These are phyloP conservation scores for Rosa persica DNA, from an alignment of 306 rosid species.

Conservation along the genomic window DNA sequence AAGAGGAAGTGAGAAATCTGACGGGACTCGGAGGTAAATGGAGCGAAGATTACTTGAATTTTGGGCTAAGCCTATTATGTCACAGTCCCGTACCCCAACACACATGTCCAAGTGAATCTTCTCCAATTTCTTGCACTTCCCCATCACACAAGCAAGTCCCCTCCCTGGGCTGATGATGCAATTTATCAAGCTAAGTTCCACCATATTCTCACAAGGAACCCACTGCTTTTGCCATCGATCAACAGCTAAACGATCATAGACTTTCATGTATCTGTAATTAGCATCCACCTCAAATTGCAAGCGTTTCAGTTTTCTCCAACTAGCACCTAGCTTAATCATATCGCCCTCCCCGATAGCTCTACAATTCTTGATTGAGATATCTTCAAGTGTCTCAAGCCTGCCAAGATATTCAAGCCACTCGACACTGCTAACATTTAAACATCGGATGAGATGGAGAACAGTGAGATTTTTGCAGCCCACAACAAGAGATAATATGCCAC, in stretches of 20 bases:
- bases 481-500: conserved; percentile 78
- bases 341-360: conserved; percentile 52
- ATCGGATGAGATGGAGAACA: conserved; percentile 74
- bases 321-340: conserved; percentile 56
- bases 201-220: conserved; percentile 68
- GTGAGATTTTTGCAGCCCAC: conserved; percentile 76
- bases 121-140: conserved; percentile 76
- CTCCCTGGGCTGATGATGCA: conserved; percentile 92
- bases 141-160: conserved; percentile 85
- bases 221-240: conserved; percentile 85
- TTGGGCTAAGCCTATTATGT: conserved; percentile 64
- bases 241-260: conserved; percentile 74
- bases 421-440: conserved; percentile 68
- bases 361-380: conserved; percentile 42
- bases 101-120: conserved; percentile 84
- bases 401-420: conserved; percentile 54
- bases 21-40: conserved; percentile 72
- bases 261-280: conserved; percentile 83
- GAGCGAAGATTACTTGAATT: conserved; percentile 61
- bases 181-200: conserved; percentile 74
- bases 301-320: conserved; percentile 69
- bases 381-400: conserved; percentile 39
- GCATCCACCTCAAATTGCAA: conserved; percentile 90
- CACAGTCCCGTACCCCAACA: conserved; percentile 82
- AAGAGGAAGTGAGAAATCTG: conserved; percentile 79